Percentiles rank a stretch among this genome's conserved stretches.
These are phyloP conservation scores for Wickerhamiella kurtzmanii DNA, from an alignment of 805 yeast species.

Conservation along the genomic window DNA sequence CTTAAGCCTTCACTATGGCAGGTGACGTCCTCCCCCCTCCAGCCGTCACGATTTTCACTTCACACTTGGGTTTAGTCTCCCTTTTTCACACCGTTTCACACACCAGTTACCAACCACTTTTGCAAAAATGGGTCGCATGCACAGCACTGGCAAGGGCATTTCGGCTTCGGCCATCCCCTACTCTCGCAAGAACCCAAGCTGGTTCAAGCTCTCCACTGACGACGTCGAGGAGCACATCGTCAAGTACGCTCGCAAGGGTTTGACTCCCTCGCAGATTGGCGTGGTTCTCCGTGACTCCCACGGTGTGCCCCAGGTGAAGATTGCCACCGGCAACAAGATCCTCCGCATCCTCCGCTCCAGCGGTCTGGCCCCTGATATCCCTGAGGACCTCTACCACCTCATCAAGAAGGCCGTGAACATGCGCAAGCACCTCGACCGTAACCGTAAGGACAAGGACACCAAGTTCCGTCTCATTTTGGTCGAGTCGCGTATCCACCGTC, in stretches of 20 bases:
- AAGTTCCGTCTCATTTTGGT: conserved; percentile 99
- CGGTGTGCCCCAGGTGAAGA: conserved; percentile 96
- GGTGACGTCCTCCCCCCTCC: neutral
- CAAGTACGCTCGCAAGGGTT: conserved; percentile 99
- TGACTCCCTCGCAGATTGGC: conserved; percentile 99
- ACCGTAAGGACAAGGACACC: conserved; percentile 99
- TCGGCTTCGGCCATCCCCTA: conserved; percentile 98
- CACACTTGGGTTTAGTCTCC: neutral
- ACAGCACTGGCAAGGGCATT: conserved; percentile 99
- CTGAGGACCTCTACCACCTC: conserved; percentile 98
- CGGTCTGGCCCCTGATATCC: conserved; percentile 99
- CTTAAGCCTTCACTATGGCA: neutral
- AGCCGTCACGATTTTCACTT: neutral
- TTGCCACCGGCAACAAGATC: conserved; percentile 97
- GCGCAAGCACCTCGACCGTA: conserved; percentile 99
- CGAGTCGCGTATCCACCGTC: conserved; percentile 99
- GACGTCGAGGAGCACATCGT: conserved; percentile 93
- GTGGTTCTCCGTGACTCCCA: conserved; percentile 98
- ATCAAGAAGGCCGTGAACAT: conserved; percentile 99
- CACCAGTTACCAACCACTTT: neutral
- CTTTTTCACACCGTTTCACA: neutral
- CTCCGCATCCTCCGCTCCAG: conserved; percentile 97
- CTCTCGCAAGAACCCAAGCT: conserved; percentile 96
- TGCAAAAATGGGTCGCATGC: conserved; percentile 95
- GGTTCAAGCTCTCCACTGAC: conserved; percentile 96